A percentile compares a stretch with the other conserved stretches of the same genome.
Conservation (phyloP, 2,329 filamentous ascomycete species). For the Pseudogymnoascus sp. region DNA sequence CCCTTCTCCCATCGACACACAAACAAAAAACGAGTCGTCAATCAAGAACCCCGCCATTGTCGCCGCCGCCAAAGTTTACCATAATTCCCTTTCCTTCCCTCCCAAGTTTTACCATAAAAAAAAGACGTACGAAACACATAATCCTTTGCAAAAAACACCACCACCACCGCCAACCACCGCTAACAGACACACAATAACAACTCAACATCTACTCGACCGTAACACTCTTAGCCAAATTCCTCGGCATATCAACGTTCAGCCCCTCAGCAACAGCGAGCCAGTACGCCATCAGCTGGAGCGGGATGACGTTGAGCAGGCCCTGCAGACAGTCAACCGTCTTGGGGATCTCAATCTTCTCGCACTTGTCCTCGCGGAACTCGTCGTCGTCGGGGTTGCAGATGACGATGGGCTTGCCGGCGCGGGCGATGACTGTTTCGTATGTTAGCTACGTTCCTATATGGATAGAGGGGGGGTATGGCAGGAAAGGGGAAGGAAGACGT, state of each 20-base stretch:
- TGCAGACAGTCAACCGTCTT: conserved; percentile 92
- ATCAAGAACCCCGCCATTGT: neutral
- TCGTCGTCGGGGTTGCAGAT: conserved; percentile 89
- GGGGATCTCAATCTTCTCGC: conserved; percentile 95
- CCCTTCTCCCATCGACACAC: neutral
- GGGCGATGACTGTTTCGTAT: conserved; percentile 81
- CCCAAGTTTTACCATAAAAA: neutral
- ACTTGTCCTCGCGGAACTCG: conserved; percentile 82
- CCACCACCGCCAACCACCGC: neutral
- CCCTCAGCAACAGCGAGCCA: conserved; percentile 96
- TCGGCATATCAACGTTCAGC: conserved; percentile 95
- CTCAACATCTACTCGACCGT: conserved; percentile 74
- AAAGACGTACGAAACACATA: neutral
- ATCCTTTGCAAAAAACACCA: neutral
- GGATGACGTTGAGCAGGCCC: conserved; percentile 95
- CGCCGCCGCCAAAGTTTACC: neutral
- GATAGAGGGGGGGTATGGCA: too few relatives aligned
- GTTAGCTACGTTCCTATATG: too few relatives aligned
- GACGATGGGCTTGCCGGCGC: conserved; percentile 91
- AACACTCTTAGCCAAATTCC: conserved; percentile 97
- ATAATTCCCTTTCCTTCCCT: neutral
- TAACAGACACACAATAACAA: neutral
- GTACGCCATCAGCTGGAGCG: conserved; percentile 95
- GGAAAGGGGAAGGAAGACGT: conserved; percentile 32
- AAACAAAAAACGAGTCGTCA: neutral